Evolutionary conservation across 73 alveolate species (phyloP).

Genomic region (Tetrahymena borealis): DNA sequence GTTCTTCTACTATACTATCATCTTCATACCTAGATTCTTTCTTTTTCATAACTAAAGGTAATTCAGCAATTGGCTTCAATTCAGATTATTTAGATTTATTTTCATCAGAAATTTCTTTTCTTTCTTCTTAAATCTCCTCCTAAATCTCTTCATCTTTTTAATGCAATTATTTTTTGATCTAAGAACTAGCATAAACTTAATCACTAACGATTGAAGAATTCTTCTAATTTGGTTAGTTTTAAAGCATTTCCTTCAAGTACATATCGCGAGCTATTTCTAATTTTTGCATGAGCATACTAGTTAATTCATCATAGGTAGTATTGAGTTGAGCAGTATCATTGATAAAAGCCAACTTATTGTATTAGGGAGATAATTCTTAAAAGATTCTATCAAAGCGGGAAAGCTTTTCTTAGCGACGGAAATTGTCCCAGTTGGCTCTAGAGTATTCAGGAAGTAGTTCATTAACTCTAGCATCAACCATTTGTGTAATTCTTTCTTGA

Average conservation of each 20-base stretch:
- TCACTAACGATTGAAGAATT: not conserved
- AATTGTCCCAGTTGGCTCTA: not conserved
- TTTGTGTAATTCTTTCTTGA: not conserved
- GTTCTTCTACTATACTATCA: not conserved
- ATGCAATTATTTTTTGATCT: not conserved
- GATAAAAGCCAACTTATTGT: not conserved
- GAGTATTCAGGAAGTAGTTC: not conserved
- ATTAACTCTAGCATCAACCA: not conserved
- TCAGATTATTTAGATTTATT: not conserved
- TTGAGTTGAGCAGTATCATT: not conserved
- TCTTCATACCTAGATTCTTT: not conserved
- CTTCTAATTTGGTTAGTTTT: not conserved
- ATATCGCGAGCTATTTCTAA: not conserved
- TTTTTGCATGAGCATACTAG: not conserved
- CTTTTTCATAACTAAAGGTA: not conserved
- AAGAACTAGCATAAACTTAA: not conserved
- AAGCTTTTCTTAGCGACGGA: not conserved
- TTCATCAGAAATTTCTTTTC: not conserved
- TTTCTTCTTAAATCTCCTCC: not conserved
- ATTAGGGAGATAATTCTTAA: not conserved
- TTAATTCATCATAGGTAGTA: not conserved
- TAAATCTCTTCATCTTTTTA: not conserved
- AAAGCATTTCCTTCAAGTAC: not conserved
- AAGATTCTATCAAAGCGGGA: not conserved
- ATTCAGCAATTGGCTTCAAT: too few species aligned